Base-by-base conservation (phyloP, 1,139 yeast species). In the Magnusiomyces tetraspermus region DNA sequence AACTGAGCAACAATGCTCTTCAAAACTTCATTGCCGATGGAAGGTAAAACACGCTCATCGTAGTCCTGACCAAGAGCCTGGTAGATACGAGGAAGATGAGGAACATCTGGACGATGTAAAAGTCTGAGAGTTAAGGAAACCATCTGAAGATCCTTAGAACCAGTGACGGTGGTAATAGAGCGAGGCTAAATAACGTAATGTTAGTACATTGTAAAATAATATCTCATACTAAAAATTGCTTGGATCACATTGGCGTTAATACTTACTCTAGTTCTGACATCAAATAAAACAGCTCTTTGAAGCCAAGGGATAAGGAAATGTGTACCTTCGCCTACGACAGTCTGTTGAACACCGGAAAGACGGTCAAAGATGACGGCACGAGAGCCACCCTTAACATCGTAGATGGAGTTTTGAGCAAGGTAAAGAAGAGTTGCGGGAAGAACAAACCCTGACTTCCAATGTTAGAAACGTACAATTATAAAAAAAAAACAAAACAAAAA, bases 1-100 rank as follows among this genome's bases (percentile, higher is more conserved):
- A 92, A 92, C 70, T 92, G 98, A 0, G 98, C 98, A 31, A 92
- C 98, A 65, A 89, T 88, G 50, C 95, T 81, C 72, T 92, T 92
- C 67, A 92, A 77, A 37, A 92, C 94, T 73, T 92, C 98, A 69
- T 92, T 92, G 60, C 97, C 96, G 67, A 92, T 90, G 21, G 97
- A 92, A 23, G 98, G 98, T 61, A 92, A 77, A 40, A 92, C 97
- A 67, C 97, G 80, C 74, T 92, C 98, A 67, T 92, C 98, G 69
- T 94, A 92, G 70, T 92, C 99, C 57, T 83, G 76, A 53, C 99
- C 99, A 59, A 92, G 77, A 49, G 66, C 80, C 78, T 90, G 97
- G 72, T 94, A 94, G 60, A 92, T 92, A 49, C 71, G 73, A 24
- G 98, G 97, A 64, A 92, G 76, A 58, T 78, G 78, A 63, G 76